These are phyloP conservation scores for Castanea mollissima DNA, from an alignment of 306 rosid genomes.

Conservation along the genomic window DNA sequence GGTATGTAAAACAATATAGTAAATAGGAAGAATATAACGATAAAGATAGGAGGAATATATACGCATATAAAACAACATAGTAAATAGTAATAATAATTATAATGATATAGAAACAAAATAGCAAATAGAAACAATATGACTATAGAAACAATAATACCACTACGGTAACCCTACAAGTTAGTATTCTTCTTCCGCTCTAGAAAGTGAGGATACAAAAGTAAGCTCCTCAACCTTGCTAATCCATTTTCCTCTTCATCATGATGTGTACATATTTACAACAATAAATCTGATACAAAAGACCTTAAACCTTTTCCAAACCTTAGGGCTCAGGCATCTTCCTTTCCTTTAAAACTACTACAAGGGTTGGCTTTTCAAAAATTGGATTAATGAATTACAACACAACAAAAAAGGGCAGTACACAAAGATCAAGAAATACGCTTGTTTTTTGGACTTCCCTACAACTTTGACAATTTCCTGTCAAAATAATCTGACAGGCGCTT, in stretches of 20 bases:
- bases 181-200: no score
- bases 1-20: no score
- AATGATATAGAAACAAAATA: no score
- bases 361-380: conserved; percentile 32
- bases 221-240: not conserved
- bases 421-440: conserved; percentile 23
- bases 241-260: not conserved
- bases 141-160: no score
- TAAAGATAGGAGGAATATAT: no score
- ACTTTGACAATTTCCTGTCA: conserved; percentile 54
- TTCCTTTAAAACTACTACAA: conserved; percentile 23
- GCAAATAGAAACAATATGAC: no score
- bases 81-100: no score
- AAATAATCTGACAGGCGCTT: conserved; percentile 44
- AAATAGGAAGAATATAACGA: no score
- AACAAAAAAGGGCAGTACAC: not conserved
- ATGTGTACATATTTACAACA: conserved; percentile 6
- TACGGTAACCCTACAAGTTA: no score
- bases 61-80: no score
- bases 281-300: conserved; percentile 7
- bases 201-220: no score
- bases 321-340: conserved; percentile 22
- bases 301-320: not conserved
- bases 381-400: conserved; percentile 39
- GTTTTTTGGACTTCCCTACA: conserved; percentile 33